Evolutionary conservation across 208 protist species (phyloP), one percentile per base, ranked within the genome.

Genomic region (Trichomonas tenax): DNA sequence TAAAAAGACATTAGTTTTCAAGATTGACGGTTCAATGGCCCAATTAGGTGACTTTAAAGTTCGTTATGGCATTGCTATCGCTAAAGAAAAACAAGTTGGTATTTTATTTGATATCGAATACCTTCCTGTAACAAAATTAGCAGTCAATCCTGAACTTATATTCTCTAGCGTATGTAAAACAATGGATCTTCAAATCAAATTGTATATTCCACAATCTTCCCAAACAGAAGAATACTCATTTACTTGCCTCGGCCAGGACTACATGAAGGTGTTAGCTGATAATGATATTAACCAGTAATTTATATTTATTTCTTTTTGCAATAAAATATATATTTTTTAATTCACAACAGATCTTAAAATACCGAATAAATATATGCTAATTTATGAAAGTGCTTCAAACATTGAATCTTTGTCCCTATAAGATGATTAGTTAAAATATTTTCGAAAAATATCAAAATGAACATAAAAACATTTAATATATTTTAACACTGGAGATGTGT

Each of bases 91-190:
- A 48, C 38, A 44, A 89, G 40, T 89, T 46, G 82, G 82, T 31
- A 89, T 89, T 34, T 89, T 89, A 48, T 46, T 89, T 89, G 82
- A 89, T 48, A 89, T 89, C 31, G 82, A 89, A 89, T 89, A 89
- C 36, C 17, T 89, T 31, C 82, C 82, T 44, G 40, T 46, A 10
- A 46, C 17, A 15, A 44, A 31, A 46, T 38, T 89, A 15, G 21
- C 82, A 46, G 34, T 40, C 31, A 46, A 89, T 46, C 23, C 36
- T 34, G 36, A 44, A 34, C 82, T 46, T 8, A n/a, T 89, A n/a
- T 89, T 89, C 36, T n/a, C 23, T 44, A 89, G 82, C 41, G 82
- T 46, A 34, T 48, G 23, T n/a, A 44, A 89, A 48, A 89, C 40
- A 46, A 46, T 89, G 40, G 36, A 48, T 21, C 38, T 48, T n/a